phyloP scores from a whole-genome alignment of 805 yeast genomes.

The Saccharomycopsis oosterbeekiorum region DNA sequence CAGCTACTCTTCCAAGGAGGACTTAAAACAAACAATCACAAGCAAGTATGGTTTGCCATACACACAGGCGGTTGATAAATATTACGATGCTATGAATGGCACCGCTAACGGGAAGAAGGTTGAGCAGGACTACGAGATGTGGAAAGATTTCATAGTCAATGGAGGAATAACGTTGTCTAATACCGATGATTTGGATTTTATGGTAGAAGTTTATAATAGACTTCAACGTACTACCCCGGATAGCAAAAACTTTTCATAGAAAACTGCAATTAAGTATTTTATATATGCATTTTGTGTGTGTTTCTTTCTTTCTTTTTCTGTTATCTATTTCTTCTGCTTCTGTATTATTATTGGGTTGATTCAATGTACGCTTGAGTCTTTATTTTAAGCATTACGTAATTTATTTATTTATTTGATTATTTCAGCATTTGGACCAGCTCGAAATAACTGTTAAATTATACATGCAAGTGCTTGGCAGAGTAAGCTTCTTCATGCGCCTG shows the following conservation, averaged over 20 bases:
- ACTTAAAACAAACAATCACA: background rate
- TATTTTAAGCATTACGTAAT: too few species aligned
- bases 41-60: background rate
- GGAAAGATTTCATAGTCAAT: slow-evolving; percentile 9
- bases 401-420: too few species aligned
- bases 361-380: too few species aligned
- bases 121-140: background rate
- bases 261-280: background rate
- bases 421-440: too few species aligned
- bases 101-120: background rate
- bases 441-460: too few species aligned
- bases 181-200: slow-evolving; percentile 13
- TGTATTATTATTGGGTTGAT: too few species aligned
- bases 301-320: too few species aligned
- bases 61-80: background rate
- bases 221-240: background rate
- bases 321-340: too few species aligned
- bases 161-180: slow-evolving; percentile 15
- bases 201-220: slow-evolving; percentile 9
- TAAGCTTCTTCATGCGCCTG: too few species aligned
- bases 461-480: too few species aligned
- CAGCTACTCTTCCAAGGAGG: background rate
- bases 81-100: background rate
- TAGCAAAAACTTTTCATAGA: background rate
- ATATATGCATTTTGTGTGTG: too few species aligned